Evolutionary conservation across 2,329 filamentous ascomycete genomes (phyloP).

Genomic region (Diplodia mutila): DNA sequence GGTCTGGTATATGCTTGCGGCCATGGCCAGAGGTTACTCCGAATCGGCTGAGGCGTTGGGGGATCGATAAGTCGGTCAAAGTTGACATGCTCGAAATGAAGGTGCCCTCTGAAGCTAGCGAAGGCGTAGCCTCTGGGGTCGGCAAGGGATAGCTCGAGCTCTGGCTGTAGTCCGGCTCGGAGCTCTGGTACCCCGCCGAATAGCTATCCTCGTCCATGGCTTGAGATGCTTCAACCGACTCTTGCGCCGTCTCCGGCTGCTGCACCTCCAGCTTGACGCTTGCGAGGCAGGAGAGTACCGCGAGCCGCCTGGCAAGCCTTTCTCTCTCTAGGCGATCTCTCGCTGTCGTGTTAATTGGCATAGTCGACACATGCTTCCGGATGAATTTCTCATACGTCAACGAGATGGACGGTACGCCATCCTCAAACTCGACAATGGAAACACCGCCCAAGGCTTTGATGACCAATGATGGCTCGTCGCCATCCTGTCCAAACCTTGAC

Average conservation of each 20-base stretch:
- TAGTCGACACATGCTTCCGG: conserved; percentile 37
- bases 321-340: conserved; percentile 38
- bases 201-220: conserved; percentile 27
- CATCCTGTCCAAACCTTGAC: background rate
- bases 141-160: conserved; percentile 22
- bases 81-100: conserved; percentile 8
- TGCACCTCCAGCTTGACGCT: conserved; percentile 31
- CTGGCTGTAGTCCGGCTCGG: conserved; percentile 11
- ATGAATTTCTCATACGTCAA: conserved; percentile 40
- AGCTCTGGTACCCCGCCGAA: background rate
- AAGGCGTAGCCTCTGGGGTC: conserved; percentile 31
- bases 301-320: conserved; percentile 38
- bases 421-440: background rate
- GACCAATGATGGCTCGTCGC: background rate
- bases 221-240: conserved; percentile 10
- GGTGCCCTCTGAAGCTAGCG: conserved; percentile 27
- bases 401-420: conserved; percentile 30
- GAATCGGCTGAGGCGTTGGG: background rate
- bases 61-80: background rate
- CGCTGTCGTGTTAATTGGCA: conserved; percentile 34
- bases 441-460: conserved; percentile 21
- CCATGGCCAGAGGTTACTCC: background rate
- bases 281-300: conserved; percentile 45
- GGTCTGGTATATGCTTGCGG: conserved; percentile 31
- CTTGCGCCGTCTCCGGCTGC: conserved; percentile 13